These are phyloP conservation scores for Myotisia sp. DNA, from an alignment of 2,329 filamentous ascomycete species.

Conservation along the genomic window DNA sequence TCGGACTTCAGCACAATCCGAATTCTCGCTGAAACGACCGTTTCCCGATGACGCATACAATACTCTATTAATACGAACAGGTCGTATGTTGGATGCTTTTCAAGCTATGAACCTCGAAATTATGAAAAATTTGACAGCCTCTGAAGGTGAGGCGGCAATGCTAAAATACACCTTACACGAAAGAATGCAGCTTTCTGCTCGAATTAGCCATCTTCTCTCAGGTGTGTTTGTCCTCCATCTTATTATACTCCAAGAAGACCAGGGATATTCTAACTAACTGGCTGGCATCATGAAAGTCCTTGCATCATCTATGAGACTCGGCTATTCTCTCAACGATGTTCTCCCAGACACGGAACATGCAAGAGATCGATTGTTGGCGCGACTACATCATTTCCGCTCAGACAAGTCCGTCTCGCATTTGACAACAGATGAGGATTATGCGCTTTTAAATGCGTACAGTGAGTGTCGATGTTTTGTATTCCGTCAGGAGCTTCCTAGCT, in stretches of 20 bases:
- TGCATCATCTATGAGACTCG: constrained; percentile 82
- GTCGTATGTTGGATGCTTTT: constrained; percentile 79
- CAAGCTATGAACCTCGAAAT: constrained; percentile 93
- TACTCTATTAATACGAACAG: constrained; percentile 63
- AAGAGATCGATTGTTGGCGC: constrained; percentile 69
- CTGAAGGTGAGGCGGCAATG: constrained; percentile 66
- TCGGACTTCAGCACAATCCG: constrained; percentile 57
- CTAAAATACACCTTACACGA: constrained; percentile 67
- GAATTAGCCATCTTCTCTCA: constrained; percentile 74
- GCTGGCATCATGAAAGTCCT: constrained; percentile 57
- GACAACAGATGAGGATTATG: constrained; percentile 55
- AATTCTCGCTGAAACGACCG: constrained; percentile 77
- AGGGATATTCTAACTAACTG: constrained; percentile 16
- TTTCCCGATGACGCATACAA: constrained; percentile 64
- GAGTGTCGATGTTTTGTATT: constrained; percentile 17
- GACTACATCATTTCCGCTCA: constrained; percentile 74
- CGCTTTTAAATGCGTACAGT: constrained; percentile 83
- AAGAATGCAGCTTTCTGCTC: constrained; percentile 63
- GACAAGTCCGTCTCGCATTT: constrained; percentile 40
- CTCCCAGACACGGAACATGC: constrained; percentile 69
- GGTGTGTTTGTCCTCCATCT: constrained; percentile 24
- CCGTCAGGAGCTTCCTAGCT: background rate
- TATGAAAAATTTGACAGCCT: constrained; percentile 59
- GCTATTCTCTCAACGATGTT: constrained; percentile 82
- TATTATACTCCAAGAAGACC: background rate